Evolutionary conservation across 2,329 filamentous ascomycete genomes (phyloP), one percentile per base, ranked within the genome.

Genomic region (Aspergillus tubingensis): DNA sequence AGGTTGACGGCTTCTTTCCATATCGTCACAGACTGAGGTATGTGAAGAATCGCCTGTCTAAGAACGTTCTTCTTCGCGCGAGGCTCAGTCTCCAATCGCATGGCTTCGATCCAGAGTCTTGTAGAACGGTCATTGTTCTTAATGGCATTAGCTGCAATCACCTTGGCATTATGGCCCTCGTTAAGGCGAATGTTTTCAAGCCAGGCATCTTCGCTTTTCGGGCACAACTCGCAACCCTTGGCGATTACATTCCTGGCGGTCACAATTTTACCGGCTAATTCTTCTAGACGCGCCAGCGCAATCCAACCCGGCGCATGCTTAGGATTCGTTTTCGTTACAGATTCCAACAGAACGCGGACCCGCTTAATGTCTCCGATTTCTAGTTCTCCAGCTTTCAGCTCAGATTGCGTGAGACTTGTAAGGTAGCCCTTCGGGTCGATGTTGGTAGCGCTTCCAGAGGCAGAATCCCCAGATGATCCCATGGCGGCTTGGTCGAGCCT

Each of bases 1-100:
- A 98, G 80, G 68, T 98, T 98, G 64, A 99, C 94, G 5, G 94
- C 90, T 73, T 96, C 92, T 74, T 98, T 99, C 95, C 95, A 99
- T n/a, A 99, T 85, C 44, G 91, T 89, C 51, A 98, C 95, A 0
- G 94, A 98, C 71, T 96, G 92, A 0, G 93, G 93, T 43, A 97
- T 91, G 70, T 96, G 89, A 69, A 98, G 91, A 48, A 99, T 83
- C 0, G 95, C 96, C 72, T 96, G 91, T 58, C 93, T 86, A 36
- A 97, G 87, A 7, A 99, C 95, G 72, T 92, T 88, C 79, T 98
- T 98, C 78, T 96, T 96, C 10, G 92, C 91, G 61, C 89, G 86
- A 1, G 87, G 80, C 51, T 96, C 90, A 7, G 87, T 87, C 75
- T 99, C 95, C 23, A 99, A 80, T 65, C 92, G 91, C 88, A 97